Evolutionary conservation across 2,329 filamentous ascomycete genomes (phyloP).

Genomic region (Coleophoma cylindrospora): DNA sequence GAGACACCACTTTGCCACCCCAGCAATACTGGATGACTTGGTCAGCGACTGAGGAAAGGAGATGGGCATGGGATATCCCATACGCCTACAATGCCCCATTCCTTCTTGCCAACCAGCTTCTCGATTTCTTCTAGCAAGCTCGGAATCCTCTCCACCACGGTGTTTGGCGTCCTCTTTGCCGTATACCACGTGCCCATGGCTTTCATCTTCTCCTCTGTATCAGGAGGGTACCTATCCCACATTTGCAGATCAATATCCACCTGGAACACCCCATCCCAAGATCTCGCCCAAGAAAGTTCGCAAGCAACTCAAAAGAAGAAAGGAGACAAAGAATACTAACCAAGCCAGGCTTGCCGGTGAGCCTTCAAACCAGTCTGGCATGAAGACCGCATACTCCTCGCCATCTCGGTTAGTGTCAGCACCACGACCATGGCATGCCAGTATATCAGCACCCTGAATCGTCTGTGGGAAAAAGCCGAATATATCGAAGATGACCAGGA

Average conservation of each 20-base stretch:
- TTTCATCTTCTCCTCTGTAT: conserved; percentile 11
- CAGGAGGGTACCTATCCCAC: conserved; percentile 6
- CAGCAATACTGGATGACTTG: conserved; percentile 48
- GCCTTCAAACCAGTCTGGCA: conserved; percentile 86
- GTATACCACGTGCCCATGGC: conserved; percentile 14
- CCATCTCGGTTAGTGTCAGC: not conserved
- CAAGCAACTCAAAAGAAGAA: not conserved
- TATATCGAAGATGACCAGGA: conserved; percentile 60
- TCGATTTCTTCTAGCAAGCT: conserved; percentile 8
- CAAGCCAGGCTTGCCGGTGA: conserved; percentile 7
- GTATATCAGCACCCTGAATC: conserved; percentile 62
- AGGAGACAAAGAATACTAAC: not conserved
- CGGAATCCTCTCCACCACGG: conserved; percentile 3
- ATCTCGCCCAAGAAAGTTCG: not conserved
- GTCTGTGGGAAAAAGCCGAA: conserved; percentile 67
- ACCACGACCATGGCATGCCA: conserved; percentile 38
- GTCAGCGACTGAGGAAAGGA: not conserved
- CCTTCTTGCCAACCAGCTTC: conserved; percentile 9
- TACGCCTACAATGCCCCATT: conserved; percentile 25
- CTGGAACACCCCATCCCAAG: not conserved
- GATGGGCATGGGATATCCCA: not conserved
- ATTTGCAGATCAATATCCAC: not conserved
- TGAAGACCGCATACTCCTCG: conserved; percentile 58
- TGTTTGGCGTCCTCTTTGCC: conserved; percentile 9
- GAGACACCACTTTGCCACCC: conserved; percentile 62